phyloP scores from a whole-genome alignment of 106 monocot species.

The Allium fistulosum region DNA sequence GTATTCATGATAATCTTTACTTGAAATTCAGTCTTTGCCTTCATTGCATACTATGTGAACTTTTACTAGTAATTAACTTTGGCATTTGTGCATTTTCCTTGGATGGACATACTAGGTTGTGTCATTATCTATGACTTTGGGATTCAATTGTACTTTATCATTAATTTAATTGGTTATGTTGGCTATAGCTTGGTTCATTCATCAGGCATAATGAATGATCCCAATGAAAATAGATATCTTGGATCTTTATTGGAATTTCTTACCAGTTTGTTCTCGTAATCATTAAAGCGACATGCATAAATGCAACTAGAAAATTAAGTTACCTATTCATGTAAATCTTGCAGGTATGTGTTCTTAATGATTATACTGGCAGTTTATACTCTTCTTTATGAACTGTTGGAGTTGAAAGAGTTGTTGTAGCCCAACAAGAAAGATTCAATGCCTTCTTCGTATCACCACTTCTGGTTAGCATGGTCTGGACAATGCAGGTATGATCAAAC shows the following conservation, averaged over 20 bases:
- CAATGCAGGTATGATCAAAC: conserved; percentile 41
- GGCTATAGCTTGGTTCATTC: too few relatives aligned
- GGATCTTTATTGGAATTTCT: background rate
- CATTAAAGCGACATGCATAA: too few relatives aligned
- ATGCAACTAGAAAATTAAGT: too few relatives aligned
- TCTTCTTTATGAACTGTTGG: conserved; percentile 40
- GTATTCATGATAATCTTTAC: too few relatives aligned
- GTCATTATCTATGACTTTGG: too few relatives aligned
- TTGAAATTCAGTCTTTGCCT: too few relatives aligned
- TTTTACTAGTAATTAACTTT: too few relatives aligned
- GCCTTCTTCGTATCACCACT: conserved; percentile 36
- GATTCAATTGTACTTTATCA: too few relatives aligned
- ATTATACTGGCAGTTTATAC: conserved; percentile 19
- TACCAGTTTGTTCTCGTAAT: background rate
- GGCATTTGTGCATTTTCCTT: too few relatives aligned
- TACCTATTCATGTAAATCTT: background rate
- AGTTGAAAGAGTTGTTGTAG: conserved; percentile 23
- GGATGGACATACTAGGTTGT: too few relatives aligned
- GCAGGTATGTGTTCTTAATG: conserved; percentile 8
- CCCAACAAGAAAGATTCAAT: conserved; percentile 10
- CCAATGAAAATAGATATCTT: background rate
- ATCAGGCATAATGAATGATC: background rate
- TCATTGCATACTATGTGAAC: too few relatives aligned
- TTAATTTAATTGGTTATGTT: too few relatives aligned
- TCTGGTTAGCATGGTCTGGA: conserved; percentile 59